Base-by-base conservation (phyloP, 331 rosid species). In the Erythrophleum ivorense region DNA sequence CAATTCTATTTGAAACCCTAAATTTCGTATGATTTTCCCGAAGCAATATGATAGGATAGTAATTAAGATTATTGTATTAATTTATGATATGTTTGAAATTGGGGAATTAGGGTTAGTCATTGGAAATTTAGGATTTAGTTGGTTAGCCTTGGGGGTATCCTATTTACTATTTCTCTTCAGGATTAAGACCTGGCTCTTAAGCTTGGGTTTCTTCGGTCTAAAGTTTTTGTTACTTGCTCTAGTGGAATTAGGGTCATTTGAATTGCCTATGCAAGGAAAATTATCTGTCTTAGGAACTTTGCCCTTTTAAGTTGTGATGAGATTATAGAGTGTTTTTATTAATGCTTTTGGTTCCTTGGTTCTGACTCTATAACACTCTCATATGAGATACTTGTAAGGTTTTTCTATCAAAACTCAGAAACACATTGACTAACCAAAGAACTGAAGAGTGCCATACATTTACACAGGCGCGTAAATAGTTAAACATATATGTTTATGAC, bases 331-430 rank as follows among this genome's bases (percentile, higher is more conserved):
- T 1, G 12, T 24, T 29, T 60, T 24, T n/a, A n/a, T n/a, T 29
- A 10, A 29, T 11, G 38, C 1, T 11, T 29, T 60, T 60, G 29
- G n/a, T n/a, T n/a, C n/a, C n/a, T n/a, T n/a, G n/a, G n/a, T n/a
- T n/a, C n/a, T n/a, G n/a, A n/a, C n/a, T 60, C 40, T 60, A 29
- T 24, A 24, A 31, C 6, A 24, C n/a, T 38, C 80, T 33, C 79
- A 9, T 80, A 80, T 68, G 74, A 62, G 62, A 76, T 74, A 40
- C 31, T 50, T 24, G 57, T 48, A 43, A 46, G n/a, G 36, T 19
- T 38, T 49, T 29, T 41, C 70, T 60, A n/a, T n/a, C n/a, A n/a
- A n/a, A n/a, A n/a, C 76, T 29, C 58, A 34, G 15, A 53, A 53
- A 16, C 80, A 63, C 24, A 50, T 60, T 10, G 38, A 79, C 36